Conservation (phyloP, 495 filamentous ascomycete genomes). For the Chaetomidium leptoderma region DNA sequence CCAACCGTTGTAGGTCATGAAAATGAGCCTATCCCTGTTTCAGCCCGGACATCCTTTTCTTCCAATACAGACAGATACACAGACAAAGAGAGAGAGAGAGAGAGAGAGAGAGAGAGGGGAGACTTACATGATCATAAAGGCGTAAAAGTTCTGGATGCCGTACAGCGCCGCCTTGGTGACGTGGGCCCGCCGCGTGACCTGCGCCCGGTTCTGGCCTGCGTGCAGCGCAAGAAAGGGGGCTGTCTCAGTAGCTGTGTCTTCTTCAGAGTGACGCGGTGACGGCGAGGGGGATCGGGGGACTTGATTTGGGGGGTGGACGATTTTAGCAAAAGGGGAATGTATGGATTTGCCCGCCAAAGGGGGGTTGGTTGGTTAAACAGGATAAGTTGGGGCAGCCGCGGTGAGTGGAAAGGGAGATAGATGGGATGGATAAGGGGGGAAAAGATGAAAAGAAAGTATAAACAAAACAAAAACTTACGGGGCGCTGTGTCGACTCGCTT, state of each 20-base stretch:
- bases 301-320: not conserved
- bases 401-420: slow-evolving; percentile 12
- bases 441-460: slow-evolving; percentile 2
- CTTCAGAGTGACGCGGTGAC: slow-evolving; percentile 15
- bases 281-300: slow-evolving; percentile 7
- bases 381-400: too few relatives aligned
- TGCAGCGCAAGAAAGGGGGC: slow-evolving; percentile 43
- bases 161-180: slow-evolving; percentile 78
- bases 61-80: not conserved
- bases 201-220: slow-evolving; percentile 50
- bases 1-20: slow-evolving; percentile 99
- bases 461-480: slow-evolving; percentile 47
- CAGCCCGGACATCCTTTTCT: not conserved
- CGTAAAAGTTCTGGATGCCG: slow-evolving; percentile 93
- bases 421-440: not conserved
- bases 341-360: not conserved
- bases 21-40: slow-evolving; percentile 67
- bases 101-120: too few relatives aligned
- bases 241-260: slow-evolving; percentile 55
- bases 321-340: slow-evolving; percentile 23
- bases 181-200: slow-evolving; percentile 61
- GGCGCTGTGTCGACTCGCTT: slow-evolving; percentile 48
- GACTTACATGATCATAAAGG: slow-evolving; percentile 98
- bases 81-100: not conserved
- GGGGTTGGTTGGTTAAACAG: too few relatives aligned